phyloP scores from a whole-genome alignment of 2,329 filamentous ascomycete species.

The Ilyonectria destructans region DNA sequence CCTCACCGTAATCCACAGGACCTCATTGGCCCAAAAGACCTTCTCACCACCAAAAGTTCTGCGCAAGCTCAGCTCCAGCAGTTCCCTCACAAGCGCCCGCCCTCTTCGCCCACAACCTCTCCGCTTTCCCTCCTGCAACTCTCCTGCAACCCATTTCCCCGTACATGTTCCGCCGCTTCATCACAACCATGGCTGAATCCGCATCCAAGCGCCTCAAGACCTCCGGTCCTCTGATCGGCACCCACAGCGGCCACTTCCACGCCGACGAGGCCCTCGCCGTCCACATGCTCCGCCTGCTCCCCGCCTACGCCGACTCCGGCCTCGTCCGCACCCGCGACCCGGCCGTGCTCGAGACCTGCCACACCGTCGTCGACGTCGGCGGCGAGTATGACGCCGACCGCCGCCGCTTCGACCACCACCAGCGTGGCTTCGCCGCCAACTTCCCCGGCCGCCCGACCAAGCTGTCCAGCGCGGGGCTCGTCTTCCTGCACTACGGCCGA shows the following conservation, averaged over 20 bases:
- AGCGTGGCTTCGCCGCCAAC: conserved; percentile 88
- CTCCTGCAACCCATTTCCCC: conserved; percentile 18
- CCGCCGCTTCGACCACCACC: conserved; percentile 96
- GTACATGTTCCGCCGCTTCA: conserved; percentile 54
- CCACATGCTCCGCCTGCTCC: conserved; percentile 93
- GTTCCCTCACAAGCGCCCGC: conserved; percentile 2
- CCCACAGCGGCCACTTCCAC: conserved; percentile 99
- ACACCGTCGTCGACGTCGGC: conserved; percentile 98
- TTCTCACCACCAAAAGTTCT: conserved; percentile 14
- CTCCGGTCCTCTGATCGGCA: conserved; percentile 81
- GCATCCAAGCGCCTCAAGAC: conserved; percentile 90
- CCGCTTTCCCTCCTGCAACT: background rate
- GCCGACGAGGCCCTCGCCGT: conserved; percentile 98
- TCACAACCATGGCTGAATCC: conserved; percentile 69
- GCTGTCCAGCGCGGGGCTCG: conserved; percentile 92
- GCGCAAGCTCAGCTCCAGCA: conserved; percentile 2
- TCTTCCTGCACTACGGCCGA: conserved; percentile 96
- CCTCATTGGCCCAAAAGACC: conserved; percentile 1
- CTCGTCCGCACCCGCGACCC: conserved; percentile 93
- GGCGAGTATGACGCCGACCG: conserved; percentile 86
- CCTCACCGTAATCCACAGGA: background rate
- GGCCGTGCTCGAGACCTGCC: conserved; percentile 82
- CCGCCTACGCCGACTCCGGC: conserved; percentile 80
- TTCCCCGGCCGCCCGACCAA: conserved; percentile 91
- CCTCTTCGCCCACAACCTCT: conserved; percentile 13